These are phyloP conservation scores for Tricholoma sp. DNA, from an alignment of 768 basidiomycete genomes.

Conservation along the genomic window DNA sequence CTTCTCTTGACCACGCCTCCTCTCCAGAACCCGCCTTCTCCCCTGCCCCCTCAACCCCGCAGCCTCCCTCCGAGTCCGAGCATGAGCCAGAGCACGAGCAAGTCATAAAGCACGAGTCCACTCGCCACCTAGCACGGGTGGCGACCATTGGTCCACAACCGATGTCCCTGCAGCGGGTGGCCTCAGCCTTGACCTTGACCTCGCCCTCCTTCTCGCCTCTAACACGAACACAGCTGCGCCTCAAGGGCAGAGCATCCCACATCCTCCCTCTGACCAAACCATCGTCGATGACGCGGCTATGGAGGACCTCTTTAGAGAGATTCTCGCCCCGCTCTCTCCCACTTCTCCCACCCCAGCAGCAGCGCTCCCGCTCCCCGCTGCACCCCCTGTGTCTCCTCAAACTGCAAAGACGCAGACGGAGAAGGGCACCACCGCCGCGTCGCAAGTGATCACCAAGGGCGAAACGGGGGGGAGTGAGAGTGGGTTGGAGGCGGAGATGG, in stretches of 20 bases:
- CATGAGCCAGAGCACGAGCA: constrained; percentile 22
- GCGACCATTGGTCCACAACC: constrained; percentile 65
- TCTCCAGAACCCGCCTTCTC: constrained; percentile 12
- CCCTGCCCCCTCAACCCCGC: constrained; percentile 10
- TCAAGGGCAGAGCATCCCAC: constrained; percentile 11
- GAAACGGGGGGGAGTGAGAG: background rate
- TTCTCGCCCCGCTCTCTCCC: constrained; percentile 39
- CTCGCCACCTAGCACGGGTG: constrained; percentile 99
- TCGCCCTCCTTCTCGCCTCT: constrained; percentile 16
- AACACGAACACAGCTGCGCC: constrained; percentile 18
- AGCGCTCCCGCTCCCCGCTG: background rate
- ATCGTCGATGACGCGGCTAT: constrained; percentile 48
- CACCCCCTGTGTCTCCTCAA: constrained; percentile 9
- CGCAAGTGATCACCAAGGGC: background rate
- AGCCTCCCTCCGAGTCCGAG: constrained; percentile 13
- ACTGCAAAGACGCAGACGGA: constrained; percentile 1
- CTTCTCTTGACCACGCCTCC: constrained; percentile 25
- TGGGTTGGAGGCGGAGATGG: background rate
- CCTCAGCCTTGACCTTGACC: constrained; percentile 34
- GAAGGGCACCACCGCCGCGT: background rate
- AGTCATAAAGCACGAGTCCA: constrained; percentile 45
- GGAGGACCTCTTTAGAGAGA: constrained; percentile 67
- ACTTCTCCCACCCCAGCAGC: constrained; percentile 12
- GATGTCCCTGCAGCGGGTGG: constrained; percentile 96
- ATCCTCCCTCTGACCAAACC: constrained; percentile 10